Evolutionary conservation across 305 asterid genomes (phyloP), one percentile per base, ranked within the genome.

Genomic region (Fraxinus latifolia): DNA sequence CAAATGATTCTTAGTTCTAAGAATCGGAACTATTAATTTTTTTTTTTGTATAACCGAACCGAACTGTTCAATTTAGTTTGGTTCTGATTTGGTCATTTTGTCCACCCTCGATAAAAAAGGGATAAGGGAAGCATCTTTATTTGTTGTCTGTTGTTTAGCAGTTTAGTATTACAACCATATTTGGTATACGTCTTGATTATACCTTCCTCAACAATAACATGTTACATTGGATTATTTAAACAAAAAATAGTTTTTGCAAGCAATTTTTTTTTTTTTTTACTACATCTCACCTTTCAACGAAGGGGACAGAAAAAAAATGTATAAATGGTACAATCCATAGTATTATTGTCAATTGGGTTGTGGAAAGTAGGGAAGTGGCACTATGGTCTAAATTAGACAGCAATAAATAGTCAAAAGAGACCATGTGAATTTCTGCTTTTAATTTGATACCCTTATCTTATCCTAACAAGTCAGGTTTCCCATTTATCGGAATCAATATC

Each of bases 371-470:
- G n/a, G 21, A 15, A 50, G 23, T 50, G 55, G 55, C 62, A 15
- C 23, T 5, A 50, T 4, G 23, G 62, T 50, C 62, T 50, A 73
- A 34, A 84, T 37, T 71, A 27, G 78, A 39, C 82, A 62, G 55
- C 80, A 31, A 53, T 60, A 17, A 77, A 32, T n/a, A 80, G 88
- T 85, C 85, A 85, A 83, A 42, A 44, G 55, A 83, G 33, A 34
- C 14, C 88, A 87, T 79, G 85, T 78, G 87, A 84, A 31, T 72
- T 19, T 34, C 83, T 78, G 82, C 42, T 77, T 42, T 77, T 71
- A 77, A 25, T 11, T 9, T 65, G 21, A 25, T 67, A 27, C 74
- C 34, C 36, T 7, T 19, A 21, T 55, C 27, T 17, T 1, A 17
- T 55, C 67, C 67, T 55, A 55, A 19, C 67, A 55, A 55, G 27